phyloP scores from a whole-genome alignment of 495 filamentous ascomycete species.

The Penicillium flavigenum region DNA sequence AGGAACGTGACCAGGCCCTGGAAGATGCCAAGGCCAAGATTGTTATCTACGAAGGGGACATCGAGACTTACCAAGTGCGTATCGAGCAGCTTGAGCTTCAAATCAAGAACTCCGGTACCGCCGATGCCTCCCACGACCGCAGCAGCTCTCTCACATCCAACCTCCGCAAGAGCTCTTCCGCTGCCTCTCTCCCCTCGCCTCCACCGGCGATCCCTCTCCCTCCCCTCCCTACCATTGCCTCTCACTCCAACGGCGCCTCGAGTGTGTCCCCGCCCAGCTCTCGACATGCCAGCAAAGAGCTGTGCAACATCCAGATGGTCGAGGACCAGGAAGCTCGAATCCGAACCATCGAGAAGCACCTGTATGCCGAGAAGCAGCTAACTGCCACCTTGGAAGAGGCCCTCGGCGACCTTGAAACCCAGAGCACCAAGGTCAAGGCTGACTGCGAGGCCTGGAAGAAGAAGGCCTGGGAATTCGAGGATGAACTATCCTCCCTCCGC shows the following conservation, averaged over 20 bases:
- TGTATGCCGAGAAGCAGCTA: slow-evolving; percentile 93
- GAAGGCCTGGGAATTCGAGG: slow-evolving; percentile 73
- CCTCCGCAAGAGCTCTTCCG: slow-evolving; percentile 82
- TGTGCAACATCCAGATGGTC: slow-evolving; percentile 59
- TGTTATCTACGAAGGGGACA: slow-evolving; percentile 48
- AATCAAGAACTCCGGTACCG: slow-evolving; percentile 43
- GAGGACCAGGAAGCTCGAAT: slow-evolving; percentile 96
- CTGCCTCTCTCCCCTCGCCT: slow-evolving; percentile 83
- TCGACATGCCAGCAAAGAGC: slow-evolving; percentile 80
- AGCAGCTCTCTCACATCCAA: slow-evolving; percentile 76
- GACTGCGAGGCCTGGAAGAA: slow-evolving; percentile 90
- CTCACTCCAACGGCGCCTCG: slow-evolving; percentile 36
- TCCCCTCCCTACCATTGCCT: slow-evolving; percentile 45
- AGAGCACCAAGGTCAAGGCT: slow-evolving; percentile 77
- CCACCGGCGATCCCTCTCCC: slow-evolving; percentile 96
- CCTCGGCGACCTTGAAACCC: slow-evolving; percentile 84
- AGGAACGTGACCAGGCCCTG: slow-evolving; percentile 51
- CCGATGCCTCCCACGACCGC: slow-evolving; percentile 54
- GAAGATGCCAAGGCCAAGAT: slow-evolving; percentile 50
- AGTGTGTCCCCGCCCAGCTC: slow-evolving; percentile 49
- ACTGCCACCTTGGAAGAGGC: slow-evolving; percentile 94
- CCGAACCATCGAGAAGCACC: slow-evolving; percentile 93
- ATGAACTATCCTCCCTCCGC: slow-evolving; percentile 70
- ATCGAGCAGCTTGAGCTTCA: slow-evolving; percentile 55
- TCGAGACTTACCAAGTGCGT: slow-evolving; percentile 50